A percentile compares a stretch with the other conserved stretches of the same genome.
Evolutionary conservation across 371 early-diverging fungal species (phyloP).

Genomic region (Mucor lusitanicus): DNA sequence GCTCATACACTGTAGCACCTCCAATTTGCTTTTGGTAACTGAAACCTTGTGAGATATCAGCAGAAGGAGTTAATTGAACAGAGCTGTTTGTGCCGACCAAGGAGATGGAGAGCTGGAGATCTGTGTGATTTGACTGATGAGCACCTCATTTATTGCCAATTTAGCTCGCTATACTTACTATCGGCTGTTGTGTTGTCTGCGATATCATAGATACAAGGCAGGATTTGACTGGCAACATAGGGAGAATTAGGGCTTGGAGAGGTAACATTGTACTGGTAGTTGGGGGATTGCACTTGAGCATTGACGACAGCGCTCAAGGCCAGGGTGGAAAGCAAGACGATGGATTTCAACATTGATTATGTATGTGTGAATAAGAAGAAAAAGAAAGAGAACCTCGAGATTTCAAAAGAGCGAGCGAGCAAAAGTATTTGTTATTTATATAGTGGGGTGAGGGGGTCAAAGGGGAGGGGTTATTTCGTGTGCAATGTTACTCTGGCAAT

Average conservation of each 20-base stretch:
- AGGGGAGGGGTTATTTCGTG: background rate
- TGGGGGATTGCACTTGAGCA: conserved; percentile 27
- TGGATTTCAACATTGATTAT: conserved; percentile 4
- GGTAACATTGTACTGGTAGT: conserved; percentile 30
- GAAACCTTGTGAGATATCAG: conserved; percentile 36
- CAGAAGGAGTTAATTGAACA: conserved; percentile 14
- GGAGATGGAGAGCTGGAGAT: conserved; percentile 28
- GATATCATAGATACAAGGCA: conserved; percentile 41
- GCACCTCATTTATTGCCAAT: background rate
- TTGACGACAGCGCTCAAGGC: conserved; percentile 3
- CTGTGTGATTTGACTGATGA: conserved; percentile 5
- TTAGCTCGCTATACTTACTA: conserved; percentile 21
- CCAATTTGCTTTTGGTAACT: conserved; percentile 28
- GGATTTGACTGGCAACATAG: conserved; percentile 41
- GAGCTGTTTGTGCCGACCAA: conserved; percentile 21
- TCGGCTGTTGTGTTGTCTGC: conserved; percentile 24
- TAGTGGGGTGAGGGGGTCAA: background rate
- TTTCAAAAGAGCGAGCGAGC: background rate
- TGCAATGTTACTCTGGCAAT: background rate
- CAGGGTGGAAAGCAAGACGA: conserved; percentile 16
- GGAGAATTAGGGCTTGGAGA: conserved; percentile 32
- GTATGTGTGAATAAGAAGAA: background rate
- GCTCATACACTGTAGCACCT: conserved; percentile 34
- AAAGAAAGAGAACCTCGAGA: background rate
- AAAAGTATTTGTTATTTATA: background rate